Base-by-base conservation (phyloP, 257 asterid species). In the Handroanthus guayacan region DNA sequence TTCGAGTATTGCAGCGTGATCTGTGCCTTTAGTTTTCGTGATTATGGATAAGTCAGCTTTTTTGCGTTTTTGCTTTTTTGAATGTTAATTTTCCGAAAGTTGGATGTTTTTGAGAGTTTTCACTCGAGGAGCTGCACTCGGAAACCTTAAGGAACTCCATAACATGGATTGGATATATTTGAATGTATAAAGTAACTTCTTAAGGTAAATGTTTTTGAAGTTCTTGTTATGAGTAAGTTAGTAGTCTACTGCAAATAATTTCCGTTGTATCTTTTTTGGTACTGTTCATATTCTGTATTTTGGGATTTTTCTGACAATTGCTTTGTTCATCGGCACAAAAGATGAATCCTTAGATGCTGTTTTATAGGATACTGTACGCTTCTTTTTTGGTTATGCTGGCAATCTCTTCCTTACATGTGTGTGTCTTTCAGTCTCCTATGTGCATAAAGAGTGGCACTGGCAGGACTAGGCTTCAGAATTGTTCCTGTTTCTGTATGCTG, bases 1-100 rank as follows among this genome's bases (percentile, higher is more conserved):
- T 58, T 50, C 4, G 36, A 45, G 71, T 55, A 14, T n/a, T 44
- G n/a, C 79, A 63, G 34, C 44, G 2, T 69, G 64, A 54, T 64
- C 51, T 13, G 20, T 34, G 72, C 47, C 54, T 52, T 54, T 57
- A 41, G 65, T 17, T 67, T 45, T 51, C 37, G 2, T 69, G 34
- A 17, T 37, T 18, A 17, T 57, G 50, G 52, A 9, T 38, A 5
- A 20, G 1, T 57, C 3, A 58, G 41, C 55, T 0, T 54, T 52
- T 71, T 25, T 52, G 9, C 17, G 2, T 37, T 1, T 55, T 39
- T 58, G 64, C 56, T 52, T 62, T 39, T 13, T 75, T 16, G 6
- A n/a, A 25, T 62, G 36, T 62, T 17, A 34, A 6, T 18, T 17
- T 47, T 6, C 17, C 36, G 17, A 5, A 14, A 56, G 9, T 63